Base-by-base conservation (phyloP, 2,329 filamentous ascomycete genomes). In the Aspergillus chevalieri region DNA sequence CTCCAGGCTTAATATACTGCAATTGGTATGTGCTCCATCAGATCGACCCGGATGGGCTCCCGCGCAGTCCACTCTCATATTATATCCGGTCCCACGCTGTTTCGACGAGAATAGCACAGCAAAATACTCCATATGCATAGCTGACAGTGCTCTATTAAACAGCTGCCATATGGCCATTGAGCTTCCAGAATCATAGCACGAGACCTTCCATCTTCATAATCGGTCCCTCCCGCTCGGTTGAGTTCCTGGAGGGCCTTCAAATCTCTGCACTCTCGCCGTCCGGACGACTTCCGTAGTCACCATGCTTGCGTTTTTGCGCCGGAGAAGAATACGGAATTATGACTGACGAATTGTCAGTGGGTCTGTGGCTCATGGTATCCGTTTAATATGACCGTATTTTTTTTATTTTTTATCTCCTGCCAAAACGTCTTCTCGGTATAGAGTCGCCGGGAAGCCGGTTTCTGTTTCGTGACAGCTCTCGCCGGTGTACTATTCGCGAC, bases 231-330 rank as follows among this genome's bases (percentile, higher is more conserved):
- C 34, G 34, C 34, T 36, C 34, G 34, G 34, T 36, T 36, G 34
- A 17, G 34, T 36, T 36, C 34, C 34, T 36, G 34, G 34, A 36
- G 34, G 34, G 14, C 15, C 26, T 30, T 30, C 26, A 30, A 30
- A 30, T 30, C 26, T 30, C 10, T 30, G 26, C 26, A 10, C 26
- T 12, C 10, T 30, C 26, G 6, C 34, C n/a, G 15, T 36, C 44
- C 56, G 58, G 57, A 58, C 58, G 50, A 55, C 56, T 54, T 59
- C 57, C 56, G 54, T 48, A 41, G 30, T 51, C 4, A n/a, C 39
- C 39, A 43, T 43, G 39, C 26, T 30, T 24, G 39, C 39, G 15
- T 19, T 42, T 8, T 42, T 42, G 15, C 19, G 17, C 15, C 12
- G 15, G 12, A 19, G 6, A 42, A 42, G 34, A 17, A 36, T 17